phyloP scores from a whole-genome alignment of 345 rosid species.

The Rhizophora apiculata region DNA sequence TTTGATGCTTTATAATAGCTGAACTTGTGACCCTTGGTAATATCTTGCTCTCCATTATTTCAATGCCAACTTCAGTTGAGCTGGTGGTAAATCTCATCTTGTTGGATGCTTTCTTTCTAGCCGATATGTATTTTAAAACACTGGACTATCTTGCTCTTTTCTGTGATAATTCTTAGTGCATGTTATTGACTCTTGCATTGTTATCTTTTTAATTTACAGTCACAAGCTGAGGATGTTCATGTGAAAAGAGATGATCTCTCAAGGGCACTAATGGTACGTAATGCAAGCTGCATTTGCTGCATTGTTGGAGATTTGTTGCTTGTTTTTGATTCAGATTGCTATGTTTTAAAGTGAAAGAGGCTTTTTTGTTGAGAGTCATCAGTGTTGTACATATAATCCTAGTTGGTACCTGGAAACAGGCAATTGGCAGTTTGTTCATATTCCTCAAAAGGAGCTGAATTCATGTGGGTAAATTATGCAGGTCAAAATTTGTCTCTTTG shows the following conservation, averaged over 20 bases:
- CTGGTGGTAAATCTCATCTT: neutral
- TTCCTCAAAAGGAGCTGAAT: neutral
- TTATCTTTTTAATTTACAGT: constrained; percentile 36
- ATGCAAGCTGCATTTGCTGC: constrained; percentile 13
- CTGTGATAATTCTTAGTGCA: neutral
- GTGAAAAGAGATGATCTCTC: constrained; percentile 75
- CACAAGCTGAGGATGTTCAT: constrained; percentile 49
- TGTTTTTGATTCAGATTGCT: too few relatives aligned
- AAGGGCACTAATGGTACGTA: constrained; percentile 66
- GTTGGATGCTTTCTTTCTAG: neutral
- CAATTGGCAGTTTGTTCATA: neutral
- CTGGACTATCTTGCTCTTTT: neutral
- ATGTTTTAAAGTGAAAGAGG: too few relatives aligned
- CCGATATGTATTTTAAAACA: neutral
- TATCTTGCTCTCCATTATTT: neutral
- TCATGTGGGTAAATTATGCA: neutral
- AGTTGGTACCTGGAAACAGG: neutral
- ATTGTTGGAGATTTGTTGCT: neutral
- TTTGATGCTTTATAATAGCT: neutral
- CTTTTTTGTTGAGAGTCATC: neutral
- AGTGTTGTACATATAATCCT: neutral
- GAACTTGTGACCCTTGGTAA: neutral
- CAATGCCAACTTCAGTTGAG: constrained; percentile 1
- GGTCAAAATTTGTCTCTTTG: neutral
- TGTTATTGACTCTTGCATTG: constrained; percentile 8